Evolutionary conservation across 345 rosid genomes (phyloP).

Genomic region (Lepidium aucheri): DNA sequence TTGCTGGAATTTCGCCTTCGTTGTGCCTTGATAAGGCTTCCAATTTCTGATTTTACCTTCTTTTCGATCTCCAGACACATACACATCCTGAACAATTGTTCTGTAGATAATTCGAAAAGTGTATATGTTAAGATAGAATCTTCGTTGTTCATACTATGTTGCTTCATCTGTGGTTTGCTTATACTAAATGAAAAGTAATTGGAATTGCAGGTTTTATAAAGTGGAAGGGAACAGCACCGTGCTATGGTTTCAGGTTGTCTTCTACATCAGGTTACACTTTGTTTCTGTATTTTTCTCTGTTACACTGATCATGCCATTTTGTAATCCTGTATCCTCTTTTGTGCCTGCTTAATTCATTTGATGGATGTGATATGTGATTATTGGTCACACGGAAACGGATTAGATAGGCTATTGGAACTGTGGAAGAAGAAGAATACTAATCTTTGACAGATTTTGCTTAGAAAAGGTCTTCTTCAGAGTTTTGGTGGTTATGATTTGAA

Average conservation of each 20-base stretch:
- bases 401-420: background rate
- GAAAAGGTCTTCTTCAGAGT: background rate
- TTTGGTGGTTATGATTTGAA: background rate
- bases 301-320: background rate
- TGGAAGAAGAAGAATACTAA: background rate
- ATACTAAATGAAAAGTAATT: background rate
- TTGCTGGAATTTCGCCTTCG: background rate
- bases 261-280: constrained; percentile 76
- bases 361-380: background rate
- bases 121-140: background rate
- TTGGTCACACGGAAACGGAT: background rate
- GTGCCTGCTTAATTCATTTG: background rate
- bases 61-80: background rate
- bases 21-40: background rate
- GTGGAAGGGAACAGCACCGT: constrained; percentile 53
- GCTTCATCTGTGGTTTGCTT: background rate
- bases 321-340: background rate
- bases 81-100: background rate
- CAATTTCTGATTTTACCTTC: background rate
- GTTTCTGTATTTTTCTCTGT: constrained; percentile 29
- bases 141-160: background rate
- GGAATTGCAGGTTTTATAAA: constrained; percentile 63
- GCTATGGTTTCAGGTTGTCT: constrained; percentile 99
- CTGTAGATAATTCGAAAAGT: background rate
- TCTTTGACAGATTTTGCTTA: background rate